phyloP scores from a whole-genome alignment of 2,329 filamentous ascomycete genomes.

The Geoglossum cookeanum region DNA sequence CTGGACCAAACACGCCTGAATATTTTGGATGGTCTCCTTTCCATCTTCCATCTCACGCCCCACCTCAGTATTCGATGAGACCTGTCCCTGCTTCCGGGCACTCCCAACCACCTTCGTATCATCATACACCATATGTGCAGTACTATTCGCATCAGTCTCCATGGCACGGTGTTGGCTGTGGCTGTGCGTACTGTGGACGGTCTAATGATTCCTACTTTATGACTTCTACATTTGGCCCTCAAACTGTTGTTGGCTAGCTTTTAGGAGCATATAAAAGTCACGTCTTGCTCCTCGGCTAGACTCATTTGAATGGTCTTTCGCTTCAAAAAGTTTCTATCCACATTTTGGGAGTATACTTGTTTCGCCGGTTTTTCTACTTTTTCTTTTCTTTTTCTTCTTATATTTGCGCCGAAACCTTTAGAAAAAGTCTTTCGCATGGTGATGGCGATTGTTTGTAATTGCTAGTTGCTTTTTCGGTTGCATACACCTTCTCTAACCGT shows the following conservation, averaged over 20 bases:
- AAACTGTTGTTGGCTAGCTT: slow-evolving; percentile 24
- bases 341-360: neutral
- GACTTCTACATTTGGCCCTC: slow-evolving; percentile 25
- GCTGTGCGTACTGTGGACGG: slow-evolving; percentile 28
- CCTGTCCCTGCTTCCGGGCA: slow-evolving; percentile 22
- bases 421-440: slow-evolving; percentile 1
- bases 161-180: slow-evolving; percentile 29
- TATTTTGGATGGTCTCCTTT: slow-evolving; percentile 31
- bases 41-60: slow-evolving; percentile 20
- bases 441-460: slow-evolving; percentile 1
- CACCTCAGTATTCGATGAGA: slow-evolving; percentile 27
- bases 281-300: neutral
- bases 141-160: slow-evolving; percentile 25
- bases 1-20: slow-evolving; percentile 34
- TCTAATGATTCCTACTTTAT: slow-evolving; percentile 30
- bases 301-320: neutral
- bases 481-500: neutral
- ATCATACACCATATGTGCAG: slow-evolving; percentile 28
- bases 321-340: neutral
- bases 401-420: neutral
- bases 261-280: neutral
- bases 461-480: neutral
- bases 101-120: slow-evolving; percentile 26
- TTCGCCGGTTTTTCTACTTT: neutral
- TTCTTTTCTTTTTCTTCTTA: neutral